Evolutionary conservation across 495 filamentous ascomycete species (phyloP).

Genomic region (Talaromyces thailandensis): DNA sequence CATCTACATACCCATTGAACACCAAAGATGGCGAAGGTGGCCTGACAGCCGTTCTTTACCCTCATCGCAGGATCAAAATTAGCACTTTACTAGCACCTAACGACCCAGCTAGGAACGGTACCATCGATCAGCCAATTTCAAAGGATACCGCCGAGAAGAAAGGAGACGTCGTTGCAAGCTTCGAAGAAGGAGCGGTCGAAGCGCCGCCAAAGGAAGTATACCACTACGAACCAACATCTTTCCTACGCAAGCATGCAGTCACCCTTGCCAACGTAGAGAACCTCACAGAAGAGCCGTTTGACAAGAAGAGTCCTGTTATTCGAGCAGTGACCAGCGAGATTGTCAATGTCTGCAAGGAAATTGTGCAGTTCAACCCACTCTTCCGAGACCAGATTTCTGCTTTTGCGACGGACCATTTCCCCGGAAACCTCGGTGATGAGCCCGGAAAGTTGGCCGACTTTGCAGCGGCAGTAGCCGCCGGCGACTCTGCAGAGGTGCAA

Average conservation of each 20-base stretch:
- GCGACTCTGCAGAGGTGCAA: slow-evolving; percentile 85
- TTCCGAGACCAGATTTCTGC: slow-evolving; percentile 97
- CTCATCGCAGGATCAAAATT: slow-evolving; percentile 89
- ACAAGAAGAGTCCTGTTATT: slow-evolving; percentile 78
- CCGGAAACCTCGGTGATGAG: slow-evolving; percentile 89
- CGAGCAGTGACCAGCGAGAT: slow-evolving; percentile 93
- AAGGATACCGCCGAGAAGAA: slow-evolving; percentile 50
- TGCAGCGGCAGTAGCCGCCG: slow-evolving; percentile 86
- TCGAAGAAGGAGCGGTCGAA: slow-evolving; percentile 62
- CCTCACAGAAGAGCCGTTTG: slow-evolving; percentile 73
- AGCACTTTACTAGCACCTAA: slow-evolving; percentile 66
- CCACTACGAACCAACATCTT: slow-evolving; percentile 81
- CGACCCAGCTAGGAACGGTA: slow-evolving; percentile 14
- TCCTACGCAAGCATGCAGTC: slow-evolving; percentile 82
- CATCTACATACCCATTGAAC: slow-evolving; percentile 81
- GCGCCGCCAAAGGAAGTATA: slow-evolving; percentile 31
- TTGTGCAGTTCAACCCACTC: slow-evolving; percentile 84
- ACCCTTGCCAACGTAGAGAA: slow-evolving; percentile 94
- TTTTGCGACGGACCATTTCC: slow-evolving; percentile 90
- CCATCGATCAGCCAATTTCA: slow-evolving; percentile 18
- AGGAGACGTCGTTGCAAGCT: slow-evolving; percentile 94
- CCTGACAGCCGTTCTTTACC: slow-evolving; percentile 88
- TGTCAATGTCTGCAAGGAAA: slow-evolving; percentile 95
- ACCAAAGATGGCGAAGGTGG: slow-evolving; percentile 52
- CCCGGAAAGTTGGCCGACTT: slow-evolving; percentile 94